Evolutionary conservation across 306 rosid genomes (phyloP).

Genomic region (Lathyrus sativus): DNA sequence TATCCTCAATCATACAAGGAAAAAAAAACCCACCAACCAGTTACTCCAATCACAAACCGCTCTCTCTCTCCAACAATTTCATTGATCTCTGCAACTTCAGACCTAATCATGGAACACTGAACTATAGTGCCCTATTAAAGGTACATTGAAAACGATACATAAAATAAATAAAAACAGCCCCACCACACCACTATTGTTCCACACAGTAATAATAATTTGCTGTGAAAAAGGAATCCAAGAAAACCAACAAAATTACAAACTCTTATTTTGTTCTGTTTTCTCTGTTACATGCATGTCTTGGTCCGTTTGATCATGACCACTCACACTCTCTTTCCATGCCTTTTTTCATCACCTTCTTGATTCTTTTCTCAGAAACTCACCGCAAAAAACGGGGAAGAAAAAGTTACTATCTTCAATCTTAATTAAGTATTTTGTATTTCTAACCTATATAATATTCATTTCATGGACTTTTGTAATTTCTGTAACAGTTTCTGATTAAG

Average conservation of each 20-base stretch:
- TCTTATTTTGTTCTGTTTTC: constrained; percentile 44
- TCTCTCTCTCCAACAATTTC: constrained; percentile 24
- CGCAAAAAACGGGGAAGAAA: constrained; percentile 61
- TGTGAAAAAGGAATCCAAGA: constrained; percentile 5
- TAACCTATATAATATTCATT: no score
- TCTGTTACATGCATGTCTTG: constrained; percentile 65
- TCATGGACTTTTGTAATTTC: no score
- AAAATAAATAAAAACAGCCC: constrained; percentile 36
- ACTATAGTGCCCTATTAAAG: constrained; percentile 47
- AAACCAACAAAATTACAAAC: constrained; percentile 57
- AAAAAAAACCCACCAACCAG: constrained; percentile 38
- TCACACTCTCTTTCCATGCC: constrained; percentile 57
- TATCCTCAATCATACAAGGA: constrained; percentile 39
- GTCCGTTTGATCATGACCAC: constrained; percentile 64
- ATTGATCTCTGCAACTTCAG: constrained; percentile 50
- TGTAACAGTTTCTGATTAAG: constrained; percentile 1
- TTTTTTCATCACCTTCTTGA: constrained; percentile 45
- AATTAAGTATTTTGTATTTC: no score
- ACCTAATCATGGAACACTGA: constrained; percentile 43
- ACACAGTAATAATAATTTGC: constrained; percentile 1
- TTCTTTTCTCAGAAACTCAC: constrained; percentile 45
- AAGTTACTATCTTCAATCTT: not conserved
- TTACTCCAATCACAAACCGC: constrained; percentile 33
- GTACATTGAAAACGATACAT: constrained; percentile 4
- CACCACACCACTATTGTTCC: not conserved